Evolutionary conservation across 2,329 filamentous ascomycete genomes (phyloP).

Genomic region (Phialocephala subalpina): DNA sequence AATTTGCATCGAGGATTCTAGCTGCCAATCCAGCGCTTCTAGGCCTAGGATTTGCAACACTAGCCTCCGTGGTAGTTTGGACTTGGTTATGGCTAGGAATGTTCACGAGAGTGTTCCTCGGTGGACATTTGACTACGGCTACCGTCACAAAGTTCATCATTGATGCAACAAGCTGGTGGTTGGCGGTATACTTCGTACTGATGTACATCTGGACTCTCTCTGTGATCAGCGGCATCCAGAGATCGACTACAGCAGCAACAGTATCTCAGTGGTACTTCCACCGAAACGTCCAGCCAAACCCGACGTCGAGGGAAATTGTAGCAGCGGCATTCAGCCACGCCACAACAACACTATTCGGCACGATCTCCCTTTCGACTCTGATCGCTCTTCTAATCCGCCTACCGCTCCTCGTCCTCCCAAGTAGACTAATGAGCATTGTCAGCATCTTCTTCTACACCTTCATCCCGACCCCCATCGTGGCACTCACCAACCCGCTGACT

Average conservation of each 20-base stretch:
- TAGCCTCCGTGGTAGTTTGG: conserved; percentile 81
- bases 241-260: conserved; percentile 90
- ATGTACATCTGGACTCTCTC: conserved; percentile 96
- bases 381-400: conserved; percentile 82
- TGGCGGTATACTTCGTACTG: conserved; percentile 89
- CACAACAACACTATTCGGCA: conserved; percentile 86
- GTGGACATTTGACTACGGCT: conserved; percentile 83
- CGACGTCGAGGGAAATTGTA: conserved; percentile 83
- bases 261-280: conserved; percentile 99
- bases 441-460: conserved; percentile 78
- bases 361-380: conserved; percentile 87
- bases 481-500: conserved; percentile 89
- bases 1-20: conserved; percentile 90
- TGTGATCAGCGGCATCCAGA: conserved; percentile 86
- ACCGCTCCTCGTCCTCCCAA: conserved; percentile 84
- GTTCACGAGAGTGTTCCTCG: conserved; percentile 95
- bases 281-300: conserved; percentile 79
- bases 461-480: conserved; percentile 84
- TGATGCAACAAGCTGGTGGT: conserved; percentile 90
- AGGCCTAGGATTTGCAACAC: conserved; percentile 80
- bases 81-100: conserved; percentile 97
- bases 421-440: conserved; percentile 69
- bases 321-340: conserved; percentile 84
- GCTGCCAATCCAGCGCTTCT: conserved; percentile 85
- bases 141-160: conserved; percentile 74